Evolutionary conservation across 2,329 filamentous ascomycete genomes (phyloP).

Genomic region (Botrytis cinerea): DNA sequence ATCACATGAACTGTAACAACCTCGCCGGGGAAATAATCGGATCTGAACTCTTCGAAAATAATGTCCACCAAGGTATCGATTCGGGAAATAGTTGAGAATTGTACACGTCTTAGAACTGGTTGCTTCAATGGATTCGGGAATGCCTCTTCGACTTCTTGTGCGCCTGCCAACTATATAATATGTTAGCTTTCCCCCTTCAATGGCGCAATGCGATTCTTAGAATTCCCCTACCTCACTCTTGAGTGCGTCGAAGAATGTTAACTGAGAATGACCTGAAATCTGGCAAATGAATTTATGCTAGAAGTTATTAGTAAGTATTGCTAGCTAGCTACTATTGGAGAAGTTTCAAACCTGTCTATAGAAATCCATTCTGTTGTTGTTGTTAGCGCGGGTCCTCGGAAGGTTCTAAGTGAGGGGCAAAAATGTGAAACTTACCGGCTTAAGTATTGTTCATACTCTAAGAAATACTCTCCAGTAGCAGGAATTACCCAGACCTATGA

Average conservation of each 20-base stretch:
- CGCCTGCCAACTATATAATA: constrained; percentile 65
- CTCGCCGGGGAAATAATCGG: constrained; percentile 89
- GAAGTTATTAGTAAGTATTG: constrained; percentile 33
- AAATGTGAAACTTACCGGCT: constrained; percentile 61
- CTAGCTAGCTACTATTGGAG: neutral
- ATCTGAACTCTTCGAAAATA: constrained; percentile 77
- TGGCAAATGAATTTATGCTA: constrained; percentile 85
- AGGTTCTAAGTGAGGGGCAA: constrained; percentile 2
- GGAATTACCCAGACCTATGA: constrained; percentile 85
- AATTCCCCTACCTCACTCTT: constrained; percentile 75
- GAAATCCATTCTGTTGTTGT: constrained; percentile 73
- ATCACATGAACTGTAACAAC: constrained; percentile 72
- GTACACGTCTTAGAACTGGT: constrained; percentile 85
- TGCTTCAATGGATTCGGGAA: constrained; percentile 92
- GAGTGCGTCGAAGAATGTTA: constrained; percentile 90
- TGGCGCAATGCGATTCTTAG: constrained; percentile 5
- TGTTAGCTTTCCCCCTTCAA: constrained; percentile 37
- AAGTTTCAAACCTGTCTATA: constrained; percentile 73
- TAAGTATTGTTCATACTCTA: constrained; percentile 84
- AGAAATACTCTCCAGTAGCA: constrained; percentile 87
- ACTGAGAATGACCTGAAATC: constrained; percentile 87
- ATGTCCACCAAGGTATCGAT: constrained; percentile 78
- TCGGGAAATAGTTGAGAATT: constrained; percentile 85
- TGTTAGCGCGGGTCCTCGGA: constrained; percentile 20
- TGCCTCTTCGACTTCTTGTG: constrained; percentile 83